Evolutionary conservation across 2,329 filamentous ascomycete genomes (phyloP).

Genomic region (Beauveria sp.): DNA sequence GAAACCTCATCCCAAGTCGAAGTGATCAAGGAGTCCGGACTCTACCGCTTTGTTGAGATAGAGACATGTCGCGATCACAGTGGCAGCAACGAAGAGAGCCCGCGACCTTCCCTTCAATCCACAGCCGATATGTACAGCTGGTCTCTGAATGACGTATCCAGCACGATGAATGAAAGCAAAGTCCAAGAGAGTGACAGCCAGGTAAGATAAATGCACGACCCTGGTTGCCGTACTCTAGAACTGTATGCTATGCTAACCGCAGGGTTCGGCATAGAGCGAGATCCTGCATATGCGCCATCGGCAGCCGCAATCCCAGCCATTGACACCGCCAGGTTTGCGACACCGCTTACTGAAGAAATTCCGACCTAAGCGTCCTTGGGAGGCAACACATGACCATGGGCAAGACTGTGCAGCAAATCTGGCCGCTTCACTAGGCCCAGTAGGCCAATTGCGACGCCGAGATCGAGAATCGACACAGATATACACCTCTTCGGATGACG

Average conservation of each 20-base stretch:
- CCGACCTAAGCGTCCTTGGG: conserved; percentile 20
- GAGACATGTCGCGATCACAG: neutral
- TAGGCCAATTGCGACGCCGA: conserved; percentile 9
- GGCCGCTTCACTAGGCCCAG: neutral
- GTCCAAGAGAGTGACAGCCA: neutral
- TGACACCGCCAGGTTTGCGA: conserved; percentile 18
- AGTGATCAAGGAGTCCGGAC: neutral
- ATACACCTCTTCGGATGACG: conserved; percentile 17
- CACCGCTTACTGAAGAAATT: conserved; percentile 19
- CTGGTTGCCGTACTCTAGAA: neutral
- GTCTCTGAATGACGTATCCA: conserved; percentile 7
- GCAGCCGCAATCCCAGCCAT: conserved; percentile 18
- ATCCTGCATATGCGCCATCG: neutral
- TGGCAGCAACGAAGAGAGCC: neutral
- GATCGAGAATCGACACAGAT: conserved; percentile 21
- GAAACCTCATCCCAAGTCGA: neutral
- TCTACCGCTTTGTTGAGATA: neutral
- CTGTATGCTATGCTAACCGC: neutral
- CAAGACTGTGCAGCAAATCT: neutral
- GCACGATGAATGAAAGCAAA: neutral
- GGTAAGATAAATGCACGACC: neutral
- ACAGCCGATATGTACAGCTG: neutral
- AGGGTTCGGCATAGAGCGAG: neutral
- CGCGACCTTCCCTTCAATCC: neutral
- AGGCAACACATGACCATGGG: conserved; percentile 16